Evolutionary conservation across 176 grass and related monocot species (phyloP).

Genomic region (Cymbopogon citratus): DNA sequence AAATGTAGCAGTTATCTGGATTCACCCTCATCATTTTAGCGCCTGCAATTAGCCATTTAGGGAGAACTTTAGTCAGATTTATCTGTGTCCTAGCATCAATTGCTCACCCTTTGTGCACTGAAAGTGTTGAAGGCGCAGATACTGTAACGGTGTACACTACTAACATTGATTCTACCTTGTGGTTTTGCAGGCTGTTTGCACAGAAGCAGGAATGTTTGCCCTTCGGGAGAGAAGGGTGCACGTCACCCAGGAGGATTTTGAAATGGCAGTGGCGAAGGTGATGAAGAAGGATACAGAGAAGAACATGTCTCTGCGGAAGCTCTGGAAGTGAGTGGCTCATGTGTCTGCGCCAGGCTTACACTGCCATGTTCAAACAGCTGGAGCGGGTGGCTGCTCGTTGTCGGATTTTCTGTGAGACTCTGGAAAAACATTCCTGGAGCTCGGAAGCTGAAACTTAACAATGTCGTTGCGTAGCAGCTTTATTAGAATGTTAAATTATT

Average conservation of each 20-base stretch:
- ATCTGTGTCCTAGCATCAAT: background rate
- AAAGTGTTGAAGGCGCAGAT: background rate
- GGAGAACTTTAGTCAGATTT: background rate
- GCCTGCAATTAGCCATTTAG: background rate
- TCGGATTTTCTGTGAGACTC: background rate
- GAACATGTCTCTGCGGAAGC: conserved; percentile 77
- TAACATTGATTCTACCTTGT: background rate
- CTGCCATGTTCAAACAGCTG: background rate
- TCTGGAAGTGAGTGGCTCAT: conserved; percentile 64
- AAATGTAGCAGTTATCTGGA: background rate
- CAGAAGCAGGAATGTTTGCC: conserved; percentile 80
- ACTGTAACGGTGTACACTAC: background rate
- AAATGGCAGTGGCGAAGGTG: conserved; percentile 72
- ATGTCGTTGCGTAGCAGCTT: background rate
- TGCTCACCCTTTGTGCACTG: background rate
- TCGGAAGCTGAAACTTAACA: background rate
- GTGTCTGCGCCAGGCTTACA: no score
- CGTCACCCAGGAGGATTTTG: conserved; percentile 71
- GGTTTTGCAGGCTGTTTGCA: conserved; percentile 62
- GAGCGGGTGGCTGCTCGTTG: background rate
- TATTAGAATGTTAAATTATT: background rate
- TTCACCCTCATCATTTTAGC: background rate
- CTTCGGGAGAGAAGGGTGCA: conserved; percentile 71
- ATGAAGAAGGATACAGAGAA: conserved; percentile 83
- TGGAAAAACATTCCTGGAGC: background rate